Evolutionary conservation across 2,329 filamentous ascomycete species (phyloP).

Genomic region (Graphium sp.): DNA sequence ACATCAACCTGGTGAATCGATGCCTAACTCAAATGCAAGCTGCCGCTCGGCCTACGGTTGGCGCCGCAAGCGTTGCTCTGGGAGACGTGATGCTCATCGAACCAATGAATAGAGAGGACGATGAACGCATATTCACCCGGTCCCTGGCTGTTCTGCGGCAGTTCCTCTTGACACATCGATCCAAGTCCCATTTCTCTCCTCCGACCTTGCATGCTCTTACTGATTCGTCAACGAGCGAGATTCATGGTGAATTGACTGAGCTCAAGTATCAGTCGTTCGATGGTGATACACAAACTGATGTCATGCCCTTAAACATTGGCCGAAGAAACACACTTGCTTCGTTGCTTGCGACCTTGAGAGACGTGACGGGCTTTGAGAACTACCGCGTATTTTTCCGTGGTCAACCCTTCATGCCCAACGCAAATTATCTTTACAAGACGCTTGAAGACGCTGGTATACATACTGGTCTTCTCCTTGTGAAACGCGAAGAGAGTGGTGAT

Average conservation of each 20-base stretch:
- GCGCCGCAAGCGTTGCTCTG: slow-evolving; percentile 25
- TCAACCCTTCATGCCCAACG: slow-evolving; percentile 42
- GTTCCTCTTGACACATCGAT: slow-evolving; percentile 49
- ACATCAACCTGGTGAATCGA: slow-evolving; percentile 54
- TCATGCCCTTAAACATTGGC: slow-evolving; percentile 49
- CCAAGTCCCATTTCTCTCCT: slow-evolving; percentile 39
- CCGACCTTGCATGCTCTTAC: slow-evolving; percentile 39
- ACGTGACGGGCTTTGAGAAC: slow-evolving; percentile 59
- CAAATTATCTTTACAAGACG: slow-evolving; percentile 40
- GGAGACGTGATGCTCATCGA: too few relatives aligned
- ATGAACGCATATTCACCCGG: slow-evolving; percentile 49
- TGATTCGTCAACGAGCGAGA: slow-evolving; percentile 27
- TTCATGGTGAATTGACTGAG: slow-evolving; percentile 46
- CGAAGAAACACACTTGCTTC: slow-evolving; percentile 54
- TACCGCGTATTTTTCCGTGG: slow-evolving; percentile 60
- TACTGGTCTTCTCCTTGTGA: slow-evolving; percentile 50
- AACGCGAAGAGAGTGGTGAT: slow-evolving; percentile 31
- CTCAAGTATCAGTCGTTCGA: slow-evolving; percentile 64
- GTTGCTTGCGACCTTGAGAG: slow-evolving; percentile 47
- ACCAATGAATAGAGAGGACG: too few relatives aligned
- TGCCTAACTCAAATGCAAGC: slow-evolving; percentile 55
- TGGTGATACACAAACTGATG: slow-evolving; percentile 37
- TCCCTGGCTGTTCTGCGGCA: slow-evolving; percentile 52
- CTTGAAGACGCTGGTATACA: slow-evolving; percentile 51
- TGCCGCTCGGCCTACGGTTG: slow-evolving; percentile 40